Evolutionary conservation across 345 rosid species (phyloP).

Genomic region (Salix dunnii): DNA sequence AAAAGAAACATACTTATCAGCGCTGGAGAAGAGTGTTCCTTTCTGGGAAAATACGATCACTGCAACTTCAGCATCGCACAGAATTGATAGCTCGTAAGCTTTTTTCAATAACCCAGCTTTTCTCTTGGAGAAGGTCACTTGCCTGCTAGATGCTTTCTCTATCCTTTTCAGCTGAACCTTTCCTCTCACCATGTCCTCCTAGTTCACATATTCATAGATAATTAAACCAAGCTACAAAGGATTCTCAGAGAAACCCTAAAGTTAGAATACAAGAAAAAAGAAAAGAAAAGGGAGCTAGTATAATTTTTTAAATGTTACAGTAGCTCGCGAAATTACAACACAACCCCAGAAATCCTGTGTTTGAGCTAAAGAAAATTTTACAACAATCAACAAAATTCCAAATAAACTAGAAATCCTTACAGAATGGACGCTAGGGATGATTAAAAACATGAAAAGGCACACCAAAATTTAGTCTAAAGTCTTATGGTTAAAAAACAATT

Average conservation of each 20-base stretch:
- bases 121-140: slow-evolving; percentile 60
- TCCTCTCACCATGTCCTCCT: slow-evolving; percentile 54
- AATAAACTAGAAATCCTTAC: too few relatives aligned
- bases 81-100: slow-evolving; percentile 59
- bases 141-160: slow-evolving; percentile 52
- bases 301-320: too few relatives aligned
- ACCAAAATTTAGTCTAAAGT: too few relatives aligned
- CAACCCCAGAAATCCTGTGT: background rate
- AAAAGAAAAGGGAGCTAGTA: too few relatives aligned
- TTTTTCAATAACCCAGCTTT: slow-evolving; percentile 57
- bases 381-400: too few relatives aligned
- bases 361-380: background rate
- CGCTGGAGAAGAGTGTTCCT: slow-evolving; percentile 44
- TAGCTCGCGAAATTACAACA: too few relatives aligned
- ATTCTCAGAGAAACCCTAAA: slow-evolving; percentile 9
- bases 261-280: background rate
- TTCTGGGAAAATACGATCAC: slow-evolving; percentile 50
- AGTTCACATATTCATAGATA: background rate
- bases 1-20: slow-evolving; percentile 33
- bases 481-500: too few relatives aligned
- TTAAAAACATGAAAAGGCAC: too few relatives aligned
- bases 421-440: too few relatives aligned
- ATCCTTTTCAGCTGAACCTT: slow-evolving; percentile 56
- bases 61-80: slow-evolving; percentile 63
- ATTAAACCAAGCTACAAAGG: background rate